Conservation (phyloP, 2,329 filamentous ascomycete genomes). For the Clarireedia homoeocarpa region DNA sequence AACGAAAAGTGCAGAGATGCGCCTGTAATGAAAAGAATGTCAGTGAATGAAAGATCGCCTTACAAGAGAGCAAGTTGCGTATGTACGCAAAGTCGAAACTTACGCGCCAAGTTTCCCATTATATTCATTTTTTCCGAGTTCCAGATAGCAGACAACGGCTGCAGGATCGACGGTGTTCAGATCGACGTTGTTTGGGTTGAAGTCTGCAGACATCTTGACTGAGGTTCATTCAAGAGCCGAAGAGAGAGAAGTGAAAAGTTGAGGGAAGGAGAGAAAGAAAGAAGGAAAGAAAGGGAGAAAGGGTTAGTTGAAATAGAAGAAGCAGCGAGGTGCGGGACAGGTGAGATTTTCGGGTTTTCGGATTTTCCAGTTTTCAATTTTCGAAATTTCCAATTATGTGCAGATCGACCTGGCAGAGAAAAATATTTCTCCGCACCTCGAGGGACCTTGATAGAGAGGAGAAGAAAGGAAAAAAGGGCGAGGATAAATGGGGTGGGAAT, state of each 20-base stretch:
- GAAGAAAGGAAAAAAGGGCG: no score
- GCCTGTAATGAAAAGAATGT: constrained; percentile 19
- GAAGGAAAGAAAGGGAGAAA: not conserved
- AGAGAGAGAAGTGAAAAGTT: not conserved
- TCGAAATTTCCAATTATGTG: no score
- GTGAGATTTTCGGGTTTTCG: no score
- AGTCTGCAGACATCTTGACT: constrained; percentile 1
- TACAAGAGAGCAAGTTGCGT: not conserved
- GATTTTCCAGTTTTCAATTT: no score
- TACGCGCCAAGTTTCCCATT: constrained; percentile 49
- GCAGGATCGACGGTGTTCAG: constrained; percentile 35
- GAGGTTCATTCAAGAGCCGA: not conserved
- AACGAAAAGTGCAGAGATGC: constrained; percentile 68
- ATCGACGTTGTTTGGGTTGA: constrained; percentile 32
- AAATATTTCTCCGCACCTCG: no score
- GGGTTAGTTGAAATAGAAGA: not conserved
- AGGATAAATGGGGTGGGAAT: no score
- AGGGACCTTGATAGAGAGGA: no score
- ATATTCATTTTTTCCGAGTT: constrained; percentile 41
- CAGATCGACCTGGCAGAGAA: no score
- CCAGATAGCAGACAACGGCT: constrained; percentile 44
- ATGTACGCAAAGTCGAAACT: not conserved
- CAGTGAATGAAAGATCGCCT: not conserved
- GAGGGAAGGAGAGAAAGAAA: not conserved
- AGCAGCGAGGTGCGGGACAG: not conserved